A percentile compares a stretch with the other conserved stretches of the same genome.
phyloP scores from a whole-genome alignment of 306 rosid genomes.

The Corylus avellana region DNA sequence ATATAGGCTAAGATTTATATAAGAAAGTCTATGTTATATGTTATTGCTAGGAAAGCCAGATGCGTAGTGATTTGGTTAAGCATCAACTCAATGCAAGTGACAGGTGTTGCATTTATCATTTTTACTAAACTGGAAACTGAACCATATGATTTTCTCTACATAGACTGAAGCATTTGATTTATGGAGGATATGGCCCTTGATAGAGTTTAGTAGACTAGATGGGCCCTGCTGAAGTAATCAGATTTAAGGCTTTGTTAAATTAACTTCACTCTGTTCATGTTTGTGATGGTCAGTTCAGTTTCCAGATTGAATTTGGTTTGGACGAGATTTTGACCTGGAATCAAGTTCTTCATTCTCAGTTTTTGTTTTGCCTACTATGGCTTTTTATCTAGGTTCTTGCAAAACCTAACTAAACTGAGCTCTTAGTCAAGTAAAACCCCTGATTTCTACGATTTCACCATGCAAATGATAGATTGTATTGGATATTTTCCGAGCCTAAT shows the following conservation, averaged over 20 bases:
- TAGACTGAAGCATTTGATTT: slow-evolving; percentile 17
- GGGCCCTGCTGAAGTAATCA: neutral
- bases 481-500: neutral
- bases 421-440: neutral
- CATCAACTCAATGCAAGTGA: neutral
- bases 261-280: neutral
- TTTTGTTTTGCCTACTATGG: neutral
- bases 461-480: neutral
- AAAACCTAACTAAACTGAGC: neutral
- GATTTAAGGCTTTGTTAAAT: neutral
- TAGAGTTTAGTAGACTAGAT: neutral
- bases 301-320: neutral
- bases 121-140: neutral
- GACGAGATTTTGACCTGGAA: neutral
- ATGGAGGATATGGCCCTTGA: neutral
- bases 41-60: neutral
- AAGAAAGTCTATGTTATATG: neutral
- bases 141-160: neutral
- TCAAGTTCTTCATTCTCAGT: neutral
- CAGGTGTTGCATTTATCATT: neutral
- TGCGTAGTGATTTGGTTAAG: neutral
- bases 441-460: neutral
- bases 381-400: neutral
- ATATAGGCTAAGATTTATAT: neutral
- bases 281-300: neutral